Percentiles rank a stretch among this genome's conserved stretches.
phyloP scores from a whole-genome alignment of 1,284 basidiomycete genomes.

The Hypsizygus ulmarius region DNA sequence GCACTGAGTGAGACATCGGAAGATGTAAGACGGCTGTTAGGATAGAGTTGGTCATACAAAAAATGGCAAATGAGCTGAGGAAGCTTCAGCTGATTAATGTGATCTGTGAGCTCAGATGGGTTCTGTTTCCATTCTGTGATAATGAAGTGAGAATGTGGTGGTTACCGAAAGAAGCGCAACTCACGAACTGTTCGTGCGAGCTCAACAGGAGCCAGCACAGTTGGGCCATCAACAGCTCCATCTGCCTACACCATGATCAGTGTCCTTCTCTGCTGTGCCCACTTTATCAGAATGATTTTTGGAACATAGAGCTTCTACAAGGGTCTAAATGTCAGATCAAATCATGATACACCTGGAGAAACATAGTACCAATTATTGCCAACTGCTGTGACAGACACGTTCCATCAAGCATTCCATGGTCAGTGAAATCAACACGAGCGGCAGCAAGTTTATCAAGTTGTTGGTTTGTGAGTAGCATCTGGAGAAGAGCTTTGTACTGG shows the following conservation, averaged over 20 bases:
- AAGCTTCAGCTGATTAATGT: slow-evolving; percentile 19
- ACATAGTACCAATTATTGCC: slow-evolving; percentile 1
- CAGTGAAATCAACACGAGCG: not conserved
- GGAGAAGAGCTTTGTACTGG: not conserved
- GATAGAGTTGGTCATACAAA: slow-evolving; percentile 23
- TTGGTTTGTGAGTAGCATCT: slow-evolving; percentile 11
- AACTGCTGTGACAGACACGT: slow-evolving; percentile 2
- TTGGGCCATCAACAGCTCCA: slow-evolving; percentile 1
- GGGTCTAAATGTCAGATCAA: no score
- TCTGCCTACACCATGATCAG: no score
- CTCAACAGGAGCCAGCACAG: slow-evolving; percentile 6
- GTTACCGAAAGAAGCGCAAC: slow-evolving; percentile 1
- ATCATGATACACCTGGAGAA: no score
- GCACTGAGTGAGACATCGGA: slow-evolving; percentile 11
- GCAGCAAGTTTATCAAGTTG: slow-evolving; percentile 8
- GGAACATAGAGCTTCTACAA: no score
- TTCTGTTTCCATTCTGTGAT: not conserved
- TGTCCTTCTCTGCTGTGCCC: no score
- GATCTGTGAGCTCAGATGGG: slow-evolving; percentile 1
- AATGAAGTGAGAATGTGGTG: not conserved
- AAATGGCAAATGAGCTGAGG: slow-evolving; percentile 21
- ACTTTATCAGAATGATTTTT: slow-evolving; percentile 13
- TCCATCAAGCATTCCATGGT: slow-evolving; percentile 12
- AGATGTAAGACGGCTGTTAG: slow-evolving; percentile 7
- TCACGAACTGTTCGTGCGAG: slow-evolving; percentile 9